phyloP scores from a whole-genome alignment of 2,329 filamentous ascomycete species.

The Arthrinium puccinioides region DNA sequence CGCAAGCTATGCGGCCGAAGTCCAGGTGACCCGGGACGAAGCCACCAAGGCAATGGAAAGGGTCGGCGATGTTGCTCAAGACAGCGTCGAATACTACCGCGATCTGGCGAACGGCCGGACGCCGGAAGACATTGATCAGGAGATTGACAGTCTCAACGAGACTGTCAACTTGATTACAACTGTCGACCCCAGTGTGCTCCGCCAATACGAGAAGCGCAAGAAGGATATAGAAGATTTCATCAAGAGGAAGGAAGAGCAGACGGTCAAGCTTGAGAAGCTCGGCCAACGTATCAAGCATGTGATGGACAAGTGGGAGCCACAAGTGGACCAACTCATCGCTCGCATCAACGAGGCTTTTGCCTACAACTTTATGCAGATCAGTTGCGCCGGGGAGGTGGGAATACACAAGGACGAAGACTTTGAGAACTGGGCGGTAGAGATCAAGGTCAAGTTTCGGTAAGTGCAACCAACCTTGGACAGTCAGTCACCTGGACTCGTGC shows the following conservation, averaged over 20 bases:
- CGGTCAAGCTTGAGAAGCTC: constrained; percentile 47
- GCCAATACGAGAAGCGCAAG: constrained; percentile 68
- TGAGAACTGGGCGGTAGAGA: constrained; percentile 87
- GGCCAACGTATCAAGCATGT: constrained; percentile 55
- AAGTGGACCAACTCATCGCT: constrained; percentile 67
- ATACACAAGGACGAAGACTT: constrained; percentile 91
- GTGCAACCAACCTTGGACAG: constrained; percentile 22
- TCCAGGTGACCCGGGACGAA: constrained; percentile 25
- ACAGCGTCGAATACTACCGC: constrained; percentile 32
- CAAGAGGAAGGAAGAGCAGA: constrained; percentile 46
- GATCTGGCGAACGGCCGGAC: constrained; percentile 41
- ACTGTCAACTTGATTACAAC: constrained; percentile 75
- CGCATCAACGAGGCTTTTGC: constrained; percentile 88
- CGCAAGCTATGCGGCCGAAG: constrained; percentile 27
- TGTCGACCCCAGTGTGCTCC: constrained; percentile 67
- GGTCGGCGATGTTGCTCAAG: constrained; percentile 22
- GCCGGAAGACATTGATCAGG: constrained; percentile 58
- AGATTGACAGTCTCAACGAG: constrained; percentile 67
- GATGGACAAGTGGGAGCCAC: constrained; percentile 72
- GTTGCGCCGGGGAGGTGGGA: constrained; percentile 83
- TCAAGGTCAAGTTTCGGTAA: constrained; percentile 90
- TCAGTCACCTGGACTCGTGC: neutral
- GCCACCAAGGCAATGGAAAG: constrained; percentile 27
- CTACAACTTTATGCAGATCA: constrained; percentile 90
- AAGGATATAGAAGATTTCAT: constrained; percentile 61